phyloP scores from a whole-genome alignment of 805 yeast genomes.

The Yarrowia sp. region DNA sequence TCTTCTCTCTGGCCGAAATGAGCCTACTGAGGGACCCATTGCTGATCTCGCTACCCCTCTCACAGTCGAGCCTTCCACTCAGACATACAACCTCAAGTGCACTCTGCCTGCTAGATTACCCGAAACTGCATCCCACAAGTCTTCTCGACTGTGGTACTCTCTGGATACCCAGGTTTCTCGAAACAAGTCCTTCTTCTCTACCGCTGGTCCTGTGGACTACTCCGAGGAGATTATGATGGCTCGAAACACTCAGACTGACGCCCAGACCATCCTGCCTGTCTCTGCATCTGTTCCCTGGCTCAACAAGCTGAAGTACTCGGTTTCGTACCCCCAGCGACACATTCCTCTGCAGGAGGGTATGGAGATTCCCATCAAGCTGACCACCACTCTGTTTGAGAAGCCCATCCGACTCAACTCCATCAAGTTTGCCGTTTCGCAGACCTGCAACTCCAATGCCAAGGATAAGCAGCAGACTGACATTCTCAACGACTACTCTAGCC shows the following conservation, averaged over 20 bases:
- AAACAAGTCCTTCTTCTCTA: constrained; percentile 16
- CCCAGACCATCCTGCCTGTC: constrained; percentile 29
- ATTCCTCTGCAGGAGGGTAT: constrained; percentile 21
- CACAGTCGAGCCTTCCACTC: constrained; percentile 16
- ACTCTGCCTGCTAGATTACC: constrained; percentile 25
- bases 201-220: constrained; percentile 14
- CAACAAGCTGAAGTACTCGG: constrained; percentile 27
- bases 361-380: constrained; percentile 28
- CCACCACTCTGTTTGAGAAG: constrained; percentile 31
- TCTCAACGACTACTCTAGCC: constrained; percentile 4
- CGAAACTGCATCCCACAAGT: constrained; percentile 34
- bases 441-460: constrained; percentile 21
- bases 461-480: constrained; percentile 26
- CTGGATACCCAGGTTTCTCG: constrained; percentile 19
- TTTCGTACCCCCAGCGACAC: constrained; percentile 31
- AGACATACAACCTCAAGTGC: constrained; percentile 18
- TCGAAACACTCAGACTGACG: constrained; percentile 30
- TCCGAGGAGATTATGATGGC: constrained; percentile 33
- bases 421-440: constrained; percentile 24
- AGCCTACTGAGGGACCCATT: constrained; percentile 24
- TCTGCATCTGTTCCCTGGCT: constrained; percentile 32
- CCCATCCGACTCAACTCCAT: constrained; percentile 34
- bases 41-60: constrained; percentile 9
- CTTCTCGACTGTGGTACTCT: constrained; percentile 29
- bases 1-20: constrained; percentile 10